phyloP scores from a whole-genome alignment of 257 asterid species.

The Nicotiana knightiana region DNA sequence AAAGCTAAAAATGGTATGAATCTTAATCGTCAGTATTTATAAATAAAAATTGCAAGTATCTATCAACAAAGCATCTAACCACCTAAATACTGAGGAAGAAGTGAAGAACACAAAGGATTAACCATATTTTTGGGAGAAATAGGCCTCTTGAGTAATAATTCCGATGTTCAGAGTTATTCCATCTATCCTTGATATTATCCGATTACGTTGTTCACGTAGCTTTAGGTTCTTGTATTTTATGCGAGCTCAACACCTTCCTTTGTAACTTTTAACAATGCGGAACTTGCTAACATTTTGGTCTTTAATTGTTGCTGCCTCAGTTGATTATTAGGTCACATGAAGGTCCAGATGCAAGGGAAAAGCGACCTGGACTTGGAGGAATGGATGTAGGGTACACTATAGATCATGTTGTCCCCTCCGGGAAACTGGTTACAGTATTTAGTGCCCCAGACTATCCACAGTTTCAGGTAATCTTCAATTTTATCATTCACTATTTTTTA shows the following conservation, averaged over 20 bases:
- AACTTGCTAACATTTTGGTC: background rate
- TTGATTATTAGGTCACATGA: slow-evolving; percentile 95
- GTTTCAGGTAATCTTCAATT: slow-evolving; percentile 61
- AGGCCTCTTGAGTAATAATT: background rate
- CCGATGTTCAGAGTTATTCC: background rate
- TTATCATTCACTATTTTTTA: slow-evolving; percentile 6
- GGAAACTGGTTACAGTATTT: slow-evolving; percentile 83
- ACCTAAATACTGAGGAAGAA: background rate
- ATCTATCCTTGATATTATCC: background rate
- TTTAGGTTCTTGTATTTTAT: background rate
- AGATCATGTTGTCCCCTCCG: slow-evolving; percentile 82
- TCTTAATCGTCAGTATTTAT: background rate
- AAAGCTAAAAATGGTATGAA: background rate
- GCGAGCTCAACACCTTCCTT: background rate
- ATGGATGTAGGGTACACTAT: slow-evolving; percentile 85
- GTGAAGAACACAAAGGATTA: background rate
- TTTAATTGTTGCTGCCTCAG: slow-evolving; percentile 32
- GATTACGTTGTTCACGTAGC: background rate
- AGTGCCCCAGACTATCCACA: slow-evolving; percentile 99
- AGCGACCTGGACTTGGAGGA: slow-evolving; percentile 65
- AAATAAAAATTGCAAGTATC: background rate
- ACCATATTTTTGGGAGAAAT: background rate
- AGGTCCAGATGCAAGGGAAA: slow-evolving; percentile 99
- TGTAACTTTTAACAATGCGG: background rate
- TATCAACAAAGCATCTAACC: background rate